A percentile compares a stretch with the other conserved stretches of the same genome.
phyloP scores from a whole-genome alignment of 2,329 filamentous ascomycete species.

The Beauveria sp. region DNA sequence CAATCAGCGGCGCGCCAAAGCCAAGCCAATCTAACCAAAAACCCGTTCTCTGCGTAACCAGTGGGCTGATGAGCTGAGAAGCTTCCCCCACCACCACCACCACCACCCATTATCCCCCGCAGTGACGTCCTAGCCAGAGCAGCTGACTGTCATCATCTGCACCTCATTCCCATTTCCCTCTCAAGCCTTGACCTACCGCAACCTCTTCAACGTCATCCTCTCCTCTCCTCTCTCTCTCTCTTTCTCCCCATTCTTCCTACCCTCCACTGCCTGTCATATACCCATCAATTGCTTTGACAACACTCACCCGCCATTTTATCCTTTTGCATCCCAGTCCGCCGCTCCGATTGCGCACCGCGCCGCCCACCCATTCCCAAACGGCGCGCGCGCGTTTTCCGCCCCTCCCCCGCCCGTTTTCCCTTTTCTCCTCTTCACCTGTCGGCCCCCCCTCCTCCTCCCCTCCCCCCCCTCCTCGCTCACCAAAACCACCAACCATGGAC shows the following conservation, averaged over 20 bases:
- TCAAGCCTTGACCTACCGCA: no score
- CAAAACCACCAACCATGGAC: constrained; percentile 32
- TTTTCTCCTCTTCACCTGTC: neutral
- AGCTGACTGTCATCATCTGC: constrained; percentile 6
- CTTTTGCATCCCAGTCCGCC: no score
- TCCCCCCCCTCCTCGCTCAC: neutral
- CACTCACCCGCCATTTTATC: neutral
- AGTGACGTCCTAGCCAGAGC: neutral
- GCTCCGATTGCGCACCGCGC: neutral
- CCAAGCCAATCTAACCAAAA: neutral
- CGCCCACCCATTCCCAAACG: neutral
- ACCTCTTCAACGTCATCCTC: neutral
- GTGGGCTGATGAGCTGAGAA: neutral
- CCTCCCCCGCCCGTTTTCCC: neutral
- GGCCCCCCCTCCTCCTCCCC: neutral
- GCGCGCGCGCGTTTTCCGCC: neutral
- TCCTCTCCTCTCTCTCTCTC: neutral
- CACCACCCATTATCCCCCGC: neutral
- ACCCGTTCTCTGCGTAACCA: neutral
- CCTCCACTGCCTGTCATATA: neutral
- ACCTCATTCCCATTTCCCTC: neutral
- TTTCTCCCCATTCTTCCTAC: neutral
- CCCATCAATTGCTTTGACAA: neutral
- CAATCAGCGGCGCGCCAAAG: neutral
- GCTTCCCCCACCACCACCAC: neutral